Conservation (phyloP, 129 eudicot species). For the Mikania micrantha region DNA sequence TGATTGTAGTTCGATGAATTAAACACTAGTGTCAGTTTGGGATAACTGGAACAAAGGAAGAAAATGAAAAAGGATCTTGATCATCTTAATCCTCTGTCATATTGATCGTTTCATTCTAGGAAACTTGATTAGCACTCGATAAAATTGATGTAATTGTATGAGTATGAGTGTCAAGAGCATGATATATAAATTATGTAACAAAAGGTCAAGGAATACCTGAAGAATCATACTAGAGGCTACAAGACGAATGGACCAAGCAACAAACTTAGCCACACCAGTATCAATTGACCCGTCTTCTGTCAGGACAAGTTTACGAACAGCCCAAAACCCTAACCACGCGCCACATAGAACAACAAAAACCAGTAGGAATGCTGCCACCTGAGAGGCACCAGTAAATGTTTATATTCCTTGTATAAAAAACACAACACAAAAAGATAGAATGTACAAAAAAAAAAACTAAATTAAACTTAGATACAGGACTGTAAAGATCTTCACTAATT, state of each 20-base stretch:
- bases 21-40: background rate
- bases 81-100: background rate
- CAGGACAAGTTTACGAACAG: constrained; percentile 76
- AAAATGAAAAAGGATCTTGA: background rate
- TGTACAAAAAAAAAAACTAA: constrained; percentile 9
- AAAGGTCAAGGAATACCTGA: constrained; percentile 43
- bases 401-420: background rate
- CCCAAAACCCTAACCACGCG: constrained; percentile 98
- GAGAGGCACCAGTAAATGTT: constrained; percentile 17
- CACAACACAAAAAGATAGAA: background rate
- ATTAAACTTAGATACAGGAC: constrained; percentile 92
- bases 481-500: constrained; percentile 69
- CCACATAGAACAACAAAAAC: constrained; percentile 66
- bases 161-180: background rate
- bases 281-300: constrained; percentile 82
- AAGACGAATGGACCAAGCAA: constrained; percentile 74
- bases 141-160: background rate
- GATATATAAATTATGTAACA: background rate
- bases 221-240: constrained; percentile 71
- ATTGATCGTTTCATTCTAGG: background rate
- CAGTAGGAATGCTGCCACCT: constrained; percentile 60
- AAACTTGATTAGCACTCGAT: background rate
- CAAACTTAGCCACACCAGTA: constrained; percentile 64
- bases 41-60: background rate
- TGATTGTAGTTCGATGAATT: background rate